Percentiles rank a stretch among this genome's conserved stretches.
Conservation (phyloP, 768 basidiomycete genomes). For the Lyophyllum shimeji region DNA sequence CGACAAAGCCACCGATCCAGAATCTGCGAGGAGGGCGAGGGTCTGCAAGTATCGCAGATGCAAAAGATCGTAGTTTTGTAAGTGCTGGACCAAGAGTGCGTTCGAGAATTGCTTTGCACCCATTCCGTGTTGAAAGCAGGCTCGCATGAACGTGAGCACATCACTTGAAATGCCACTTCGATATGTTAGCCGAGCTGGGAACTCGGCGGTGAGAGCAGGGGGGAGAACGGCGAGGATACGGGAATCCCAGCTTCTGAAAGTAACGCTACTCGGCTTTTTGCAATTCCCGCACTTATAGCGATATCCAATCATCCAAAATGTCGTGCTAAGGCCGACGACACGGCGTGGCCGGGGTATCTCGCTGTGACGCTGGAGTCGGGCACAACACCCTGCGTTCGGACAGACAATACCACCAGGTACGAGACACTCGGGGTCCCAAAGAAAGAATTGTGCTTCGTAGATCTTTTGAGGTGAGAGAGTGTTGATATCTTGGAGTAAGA, state of each 20-base stretch:
- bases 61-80: slow-evolving; percentile 17
- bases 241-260: slow-evolving; percentile 10
- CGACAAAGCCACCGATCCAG: background rate
- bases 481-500: background rate
- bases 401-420: slow-evolving; percentile 3
- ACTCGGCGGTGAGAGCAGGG: slow-evolving; percentile 10
- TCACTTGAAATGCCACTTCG: slow-evolving; percentile 18
- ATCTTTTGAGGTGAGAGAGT: slow-evolving; percentile 12
- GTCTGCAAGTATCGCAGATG: slow-evolving; percentile 12
- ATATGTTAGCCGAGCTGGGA: slow-evolving; percentile 20
- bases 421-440: slow-evolving; percentile 15
- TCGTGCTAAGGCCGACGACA: slow-evolving; percentile 10
- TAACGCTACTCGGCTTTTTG: background rate
- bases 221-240: slow-evolving; percentile 7
- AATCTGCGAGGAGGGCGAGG: too few relatives aligned
- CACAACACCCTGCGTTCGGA: slow-evolving; percentile 10
- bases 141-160: slow-evolving; percentile 17
- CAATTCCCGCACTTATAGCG: slow-evolving; percentile 10
- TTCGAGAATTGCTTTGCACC: slow-evolving; percentile 25
- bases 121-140: slow-evolving; percentile 21
- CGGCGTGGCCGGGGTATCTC: slow-evolving; percentile 8
- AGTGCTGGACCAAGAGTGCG: slow-evolving; percentile 16
- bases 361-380: slow-evolving; percentile 8
- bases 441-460: slow-evolving; percentile 10
- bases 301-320: slow-evolving; percentile 16